phyloP scores from a whole-genome alignment of 2,329 filamentous ascomycete species.

The Botryosphaeria dothidea region DNA sequence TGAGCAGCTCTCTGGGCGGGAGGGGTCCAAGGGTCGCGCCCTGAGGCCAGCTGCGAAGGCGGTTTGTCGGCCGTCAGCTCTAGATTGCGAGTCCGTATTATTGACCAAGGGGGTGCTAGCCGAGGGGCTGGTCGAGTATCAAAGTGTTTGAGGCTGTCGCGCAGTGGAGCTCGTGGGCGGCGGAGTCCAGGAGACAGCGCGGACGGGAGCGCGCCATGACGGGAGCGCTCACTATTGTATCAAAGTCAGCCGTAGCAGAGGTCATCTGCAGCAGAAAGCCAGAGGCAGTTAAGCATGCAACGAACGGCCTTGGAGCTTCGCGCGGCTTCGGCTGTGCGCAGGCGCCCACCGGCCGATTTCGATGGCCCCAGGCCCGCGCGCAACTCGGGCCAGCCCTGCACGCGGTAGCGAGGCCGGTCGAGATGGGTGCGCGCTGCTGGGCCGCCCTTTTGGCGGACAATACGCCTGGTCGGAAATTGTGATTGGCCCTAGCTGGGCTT shows the following conservation, averaged over 20 bases:
- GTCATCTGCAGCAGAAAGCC: background rate
- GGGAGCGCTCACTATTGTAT: background rate
- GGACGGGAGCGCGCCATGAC: background rate
- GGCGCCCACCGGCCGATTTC: background rate
- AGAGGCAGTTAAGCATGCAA: background rate
- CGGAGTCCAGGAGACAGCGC: background rate
- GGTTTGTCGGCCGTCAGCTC: background rate
- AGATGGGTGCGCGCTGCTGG: background rate
- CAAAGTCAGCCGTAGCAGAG: background rate
- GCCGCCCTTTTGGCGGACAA: conserved; percentile 8
- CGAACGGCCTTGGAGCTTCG: background rate
- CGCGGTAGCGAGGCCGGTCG: conserved; percentile 1
- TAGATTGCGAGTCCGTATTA: conserved; percentile 10
- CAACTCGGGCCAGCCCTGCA: background rate
- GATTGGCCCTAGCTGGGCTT: background rate
- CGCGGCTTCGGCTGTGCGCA: background rate
- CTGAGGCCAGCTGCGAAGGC: background rate
- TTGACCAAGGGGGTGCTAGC: conserved; percentile 1
- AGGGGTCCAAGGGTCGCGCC: background rate
- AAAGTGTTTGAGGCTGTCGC: conserved; percentile 9
- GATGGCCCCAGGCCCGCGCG: background rate
- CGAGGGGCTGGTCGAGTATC: conserved; percentile 13
- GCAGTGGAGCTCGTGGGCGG: background rate
- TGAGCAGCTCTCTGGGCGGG: conserved; percentile 1
- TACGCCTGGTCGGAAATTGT: conserved; percentile 10